Conservation (phyloP, 148 eudicot species). For the Limonium bicolor region DNA sequence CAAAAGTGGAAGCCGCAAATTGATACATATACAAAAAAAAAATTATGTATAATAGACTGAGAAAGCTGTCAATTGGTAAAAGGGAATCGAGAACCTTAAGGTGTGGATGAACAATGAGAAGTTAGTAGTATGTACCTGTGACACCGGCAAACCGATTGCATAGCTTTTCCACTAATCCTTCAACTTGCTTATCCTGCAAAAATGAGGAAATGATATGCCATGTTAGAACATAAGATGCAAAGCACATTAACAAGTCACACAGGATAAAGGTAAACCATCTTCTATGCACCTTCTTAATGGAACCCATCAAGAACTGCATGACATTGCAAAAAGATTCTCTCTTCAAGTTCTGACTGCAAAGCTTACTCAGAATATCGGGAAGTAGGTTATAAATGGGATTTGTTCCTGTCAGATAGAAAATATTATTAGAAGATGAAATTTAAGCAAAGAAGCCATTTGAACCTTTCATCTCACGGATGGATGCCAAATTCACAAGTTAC, state of each 20-base stretch:
- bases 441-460: constrained; percentile 1
- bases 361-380: constrained; percentile 89
- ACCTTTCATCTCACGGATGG: background rate
- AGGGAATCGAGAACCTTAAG: too few relatives aligned
- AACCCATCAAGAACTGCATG: constrained; percentile 89
- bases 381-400: constrained; percentile 93
- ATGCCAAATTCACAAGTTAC: constrained; percentile 13
- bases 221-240: too few relatives aligned
- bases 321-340: constrained; percentile 72
- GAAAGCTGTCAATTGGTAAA: too few relatives aligned
- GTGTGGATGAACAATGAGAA: background rate
- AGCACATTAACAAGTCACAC: background rate
- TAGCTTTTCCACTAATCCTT: constrained; percentile 91
- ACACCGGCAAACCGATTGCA: constrained; percentile 85
- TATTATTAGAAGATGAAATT: background rate
- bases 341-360: constrained; percentile 55
- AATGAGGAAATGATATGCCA: background rate
- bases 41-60: background rate
- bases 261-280: background rate
- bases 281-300: constrained; percentile 69
- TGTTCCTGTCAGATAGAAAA: constrained; percentile 30
- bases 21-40: too few relatives aligned
- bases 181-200: constrained; percentile 95
- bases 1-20: too few relatives aligned
- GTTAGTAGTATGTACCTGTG: constrained; percentile 38